Evolutionary conservation across 2,329 filamentous ascomycete species (phyloP), one percentile per base, ranked within the genome.

Genomic region (Aspergillus ruber): DNA sequence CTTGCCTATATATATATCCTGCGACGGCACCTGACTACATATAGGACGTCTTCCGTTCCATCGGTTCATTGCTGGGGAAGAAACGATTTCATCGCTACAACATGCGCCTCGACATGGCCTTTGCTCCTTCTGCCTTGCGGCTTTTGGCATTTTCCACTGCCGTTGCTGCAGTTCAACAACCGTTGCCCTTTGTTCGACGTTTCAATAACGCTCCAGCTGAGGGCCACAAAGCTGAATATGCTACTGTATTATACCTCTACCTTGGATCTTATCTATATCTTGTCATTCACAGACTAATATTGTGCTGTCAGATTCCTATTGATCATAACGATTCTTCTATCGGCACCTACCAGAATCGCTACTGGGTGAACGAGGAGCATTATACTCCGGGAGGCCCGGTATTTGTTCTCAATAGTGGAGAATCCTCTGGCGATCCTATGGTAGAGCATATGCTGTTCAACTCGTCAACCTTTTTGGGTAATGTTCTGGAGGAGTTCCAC

Each of bases 341-440:
- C 48, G 74, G 65, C 15, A 81, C 76, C 1, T 81, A 80, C 57
- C 69, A 69, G 43, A 77, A 80, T 59, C 71, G 76, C 42, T 81
- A 78, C 57, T 79, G 75, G 56, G 75, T 79, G 41, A 77, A 77
- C 51, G 66, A 69, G 4, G 71, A 71, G 0, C 78, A 79, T 59
- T 81, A 80, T 56, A 71, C 75, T 51, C 67, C 76, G 10, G 77
- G 78, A 15, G 77, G 77, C 0, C 78, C 75, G 1, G 68, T 78
- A 0, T 72, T 73, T 50, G 55, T 76, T 6, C 76, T 73, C 53
- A 72, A 78, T 55, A 66, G 65, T 6, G 76, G 76, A 33, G 76
- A 78, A 54, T 64, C 68, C 1, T 61, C 57, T 29, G 74, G 64
- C 3, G 65, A 69, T 35, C 61, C 60, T 6, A 65, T 72, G 20